Conservation (phyloP, 2,329 filamentous ascomycete genomes). For the Apiospora aurea region DNA sequence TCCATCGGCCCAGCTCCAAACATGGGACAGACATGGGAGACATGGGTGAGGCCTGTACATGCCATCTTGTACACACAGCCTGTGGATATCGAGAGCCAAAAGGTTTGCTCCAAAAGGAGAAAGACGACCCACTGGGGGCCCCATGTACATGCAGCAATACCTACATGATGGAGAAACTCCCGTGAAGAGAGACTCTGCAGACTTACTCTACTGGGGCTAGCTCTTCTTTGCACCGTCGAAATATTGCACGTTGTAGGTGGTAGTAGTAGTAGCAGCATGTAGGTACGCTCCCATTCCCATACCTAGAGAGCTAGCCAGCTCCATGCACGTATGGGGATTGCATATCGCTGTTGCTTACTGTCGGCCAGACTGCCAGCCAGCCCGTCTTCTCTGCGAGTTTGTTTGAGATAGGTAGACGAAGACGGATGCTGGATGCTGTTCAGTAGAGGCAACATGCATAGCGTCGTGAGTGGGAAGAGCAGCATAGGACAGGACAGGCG, state of each 20-base stretch:
- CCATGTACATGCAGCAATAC: conserved; percentile 12
- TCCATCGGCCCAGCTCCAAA: conserved; percentile 19
- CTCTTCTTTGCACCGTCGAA: background rate
- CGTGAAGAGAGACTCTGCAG: conserved; percentile 12
- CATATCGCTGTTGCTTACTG: conserved; percentile 7
- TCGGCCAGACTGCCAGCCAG: no score
- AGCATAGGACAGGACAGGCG: background rate
- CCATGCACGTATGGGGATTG: background rate
- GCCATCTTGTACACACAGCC: background rate
- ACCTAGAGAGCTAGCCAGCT: background rate
- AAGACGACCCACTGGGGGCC: conserved; percentile 16
- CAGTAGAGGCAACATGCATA: background rate
- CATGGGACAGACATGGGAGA: conserved; percentile 22
- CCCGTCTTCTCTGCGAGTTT: background rate
- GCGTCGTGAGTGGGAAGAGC: background rate
- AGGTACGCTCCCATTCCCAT: background rate
- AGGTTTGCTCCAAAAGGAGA: conserved; percentile 24
- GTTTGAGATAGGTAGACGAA: background rate
- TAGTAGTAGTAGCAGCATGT: no score
- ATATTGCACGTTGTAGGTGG: background rate
- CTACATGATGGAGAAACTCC: conserved; percentile 22
- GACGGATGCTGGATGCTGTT: background rate
- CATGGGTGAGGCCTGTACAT: conserved; percentile 17
- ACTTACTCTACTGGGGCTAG: conserved; percentile 20
- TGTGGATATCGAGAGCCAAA: conserved; percentile 9